These are phyloP conservation scores for Baorangia bicolor DNA, from an alignment of 768 basidiomycete species.

Conservation along the genomic window DNA sequence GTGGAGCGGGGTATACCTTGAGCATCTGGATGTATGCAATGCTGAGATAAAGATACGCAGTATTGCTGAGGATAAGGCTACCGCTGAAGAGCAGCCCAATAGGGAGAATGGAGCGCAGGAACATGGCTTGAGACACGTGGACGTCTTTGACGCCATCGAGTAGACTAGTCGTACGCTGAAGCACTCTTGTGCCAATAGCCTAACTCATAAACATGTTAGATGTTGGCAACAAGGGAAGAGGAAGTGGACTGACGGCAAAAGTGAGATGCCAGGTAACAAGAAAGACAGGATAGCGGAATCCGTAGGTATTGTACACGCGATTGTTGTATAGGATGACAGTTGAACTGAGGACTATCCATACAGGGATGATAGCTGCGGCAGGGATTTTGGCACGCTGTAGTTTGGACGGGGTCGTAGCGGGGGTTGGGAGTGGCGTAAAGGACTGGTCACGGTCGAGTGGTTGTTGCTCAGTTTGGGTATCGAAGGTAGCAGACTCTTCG, in stretches of 20 bases:
- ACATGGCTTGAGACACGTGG: slow-evolving; percentile 75
- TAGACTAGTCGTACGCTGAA: slow-evolving; percentile 78
- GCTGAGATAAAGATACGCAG: slow-evolving; percentile 87
- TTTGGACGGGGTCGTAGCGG: slow-evolving; percentile 46
- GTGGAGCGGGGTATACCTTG: slow-evolving; percentile 50
- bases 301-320: slow-evolving; percentile 75
- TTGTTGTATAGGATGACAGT: slow-evolving; percentile 97
- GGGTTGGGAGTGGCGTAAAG: slow-evolving; percentile 50
- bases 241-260: slow-evolving; percentile 51
- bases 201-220: slow-evolving; percentile 23
- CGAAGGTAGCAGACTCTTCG: slow-evolving; percentile 5
- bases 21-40: slow-evolving; percentile 98
- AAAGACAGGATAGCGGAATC: slow-evolving; percentile 91
- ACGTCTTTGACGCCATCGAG: slow-evolving; percentile 79
- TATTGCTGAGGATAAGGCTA: slow-evolving; percentile 88
- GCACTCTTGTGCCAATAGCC: slow-evolving; percentile 82
- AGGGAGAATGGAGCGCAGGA: slow-evolving; percentile 83
- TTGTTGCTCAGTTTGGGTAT: background rate
- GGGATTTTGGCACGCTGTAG: slow-evolving; percentile 54
- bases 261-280: slow-evolving; percentile 84
- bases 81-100: slow-evolving; percentile 94
- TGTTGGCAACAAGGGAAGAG: background rate
- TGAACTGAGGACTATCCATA: slow-evolving; percentile 91
- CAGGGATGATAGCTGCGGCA: slow-evolving; percentile 73
- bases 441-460: slow-evolving; percentile 5